Evolutionary conservation across 1,284 basidiomycete species (phyloP).

Genomic region (Fomitopsis pinicola): DNA sequence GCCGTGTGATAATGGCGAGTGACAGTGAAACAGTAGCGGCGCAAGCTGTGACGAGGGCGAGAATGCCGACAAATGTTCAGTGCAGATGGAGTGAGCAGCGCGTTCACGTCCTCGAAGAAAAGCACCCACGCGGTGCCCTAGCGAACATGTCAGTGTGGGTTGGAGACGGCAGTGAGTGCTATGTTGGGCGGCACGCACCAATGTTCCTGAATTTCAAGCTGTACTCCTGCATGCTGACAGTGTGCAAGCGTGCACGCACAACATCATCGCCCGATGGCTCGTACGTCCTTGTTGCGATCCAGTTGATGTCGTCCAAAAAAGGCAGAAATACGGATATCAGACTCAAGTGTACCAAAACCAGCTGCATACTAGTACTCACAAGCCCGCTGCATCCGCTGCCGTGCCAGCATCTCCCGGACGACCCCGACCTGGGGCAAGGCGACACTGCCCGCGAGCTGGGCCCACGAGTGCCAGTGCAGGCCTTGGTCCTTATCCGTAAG

Average conservation of each 20-base stretch:
- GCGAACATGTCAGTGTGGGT: neutral
- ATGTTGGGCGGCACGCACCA: conserved; percentile 21
- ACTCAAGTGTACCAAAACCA: neutral
- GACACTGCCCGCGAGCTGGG: neutral
- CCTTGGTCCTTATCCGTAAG: too few species aligned
- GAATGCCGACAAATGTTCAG: too few species aligned
- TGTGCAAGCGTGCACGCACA: conserved; percentile 59
- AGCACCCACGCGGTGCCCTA: conserved; percentile 39
- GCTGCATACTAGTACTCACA: conserved; percentile 43
- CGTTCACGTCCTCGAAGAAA: conserved; percentile 68
- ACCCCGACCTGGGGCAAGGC: conserved; percentile 20
- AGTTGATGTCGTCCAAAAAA: conserved; percentile 58
- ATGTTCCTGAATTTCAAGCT: conserved; percentile 28
- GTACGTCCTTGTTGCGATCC: conserved; percentile 56
- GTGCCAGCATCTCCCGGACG: conserved; percentile 49
- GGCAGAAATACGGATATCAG: conserved; percentile 15
- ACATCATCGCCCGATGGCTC: conserved; percentile 70
- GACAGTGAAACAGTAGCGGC: too few species aligned
- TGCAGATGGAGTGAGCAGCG: too few species aligned
- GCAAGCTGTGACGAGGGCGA: too few species aligned
- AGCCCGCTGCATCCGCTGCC: conserved; percentile 55
- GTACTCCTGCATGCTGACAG: conserved; percentile 36
- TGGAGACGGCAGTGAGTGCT: neutral
- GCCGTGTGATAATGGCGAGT: too few species aligned
- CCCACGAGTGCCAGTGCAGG: too few species aligned